These are phyloP conservation scores for Scenedesmus sp. DNA, from an alignment of 163 green algal genomes.

Conservation along the genomic window DNA sequence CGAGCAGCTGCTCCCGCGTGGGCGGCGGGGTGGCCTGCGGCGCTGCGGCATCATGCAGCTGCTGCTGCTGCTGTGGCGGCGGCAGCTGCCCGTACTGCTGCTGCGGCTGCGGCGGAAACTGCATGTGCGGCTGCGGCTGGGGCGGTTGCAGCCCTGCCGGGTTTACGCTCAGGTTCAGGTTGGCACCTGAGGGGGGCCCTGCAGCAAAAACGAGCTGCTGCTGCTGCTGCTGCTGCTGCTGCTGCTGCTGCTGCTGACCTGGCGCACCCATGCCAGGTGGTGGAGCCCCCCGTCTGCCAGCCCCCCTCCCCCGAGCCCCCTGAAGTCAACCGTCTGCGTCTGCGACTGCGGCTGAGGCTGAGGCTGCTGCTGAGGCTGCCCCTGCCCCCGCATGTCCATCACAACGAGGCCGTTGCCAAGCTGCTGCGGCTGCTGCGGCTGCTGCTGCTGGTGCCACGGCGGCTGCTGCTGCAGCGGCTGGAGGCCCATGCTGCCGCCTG, in stretches of 20 bases:
- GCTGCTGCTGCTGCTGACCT: constrained; percentile 30
- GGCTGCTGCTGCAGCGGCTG: background rate
- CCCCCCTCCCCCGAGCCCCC: background rate
- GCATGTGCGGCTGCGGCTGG: background rate
- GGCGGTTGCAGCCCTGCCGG: too few species aligned
- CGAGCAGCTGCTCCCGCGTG: background rate
- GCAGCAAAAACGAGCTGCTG: background rate
- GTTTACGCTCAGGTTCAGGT: background rate
- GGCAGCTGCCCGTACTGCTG: constrained; percentile 2
- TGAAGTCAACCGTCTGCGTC: background rate
- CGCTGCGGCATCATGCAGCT: background rate
- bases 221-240: constrained; percentile 30
- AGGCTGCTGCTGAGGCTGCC: constrained; percentile 12
- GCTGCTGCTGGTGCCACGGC: constrained; percentile 16
- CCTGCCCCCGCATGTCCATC: background rate
- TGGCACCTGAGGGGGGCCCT: background rate
- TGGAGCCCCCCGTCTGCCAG: background rate
- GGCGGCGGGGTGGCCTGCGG: background rate
- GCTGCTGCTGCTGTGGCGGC: background rate
- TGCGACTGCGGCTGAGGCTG: too few species aligned
- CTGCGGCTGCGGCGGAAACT: background rate
- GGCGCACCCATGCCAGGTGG: background rate
- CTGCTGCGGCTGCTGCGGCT: constrained; percentile 36
- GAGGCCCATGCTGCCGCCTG: background rate
- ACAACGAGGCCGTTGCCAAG: background rate